phyloP scores from a whole-genome alignment of 495 filamentous ascomycete species.

The Annulohypoxylon nitens region DNA sequence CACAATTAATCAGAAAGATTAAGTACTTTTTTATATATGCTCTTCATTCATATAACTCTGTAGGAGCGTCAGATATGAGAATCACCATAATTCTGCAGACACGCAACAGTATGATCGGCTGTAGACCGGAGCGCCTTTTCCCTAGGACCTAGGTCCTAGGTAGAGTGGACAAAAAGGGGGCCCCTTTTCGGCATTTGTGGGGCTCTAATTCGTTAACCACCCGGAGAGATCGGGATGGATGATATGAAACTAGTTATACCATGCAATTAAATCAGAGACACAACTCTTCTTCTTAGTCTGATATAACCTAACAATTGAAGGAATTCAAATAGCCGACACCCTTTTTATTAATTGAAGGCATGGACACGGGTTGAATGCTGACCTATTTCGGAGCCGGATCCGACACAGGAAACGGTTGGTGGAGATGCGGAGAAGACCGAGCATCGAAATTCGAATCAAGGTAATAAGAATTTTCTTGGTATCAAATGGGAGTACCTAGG shows the following conservation, averaged over 20 bases:
- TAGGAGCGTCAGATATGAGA: too few relatives aligned
- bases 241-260: background rate
- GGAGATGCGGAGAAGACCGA: background rate
- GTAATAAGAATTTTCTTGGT: too few relatives aligned
- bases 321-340: too few relatives aligned
- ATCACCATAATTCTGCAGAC: too few relatives aligned
- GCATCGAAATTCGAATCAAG: background rate
- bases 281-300: too few relatives aligned
- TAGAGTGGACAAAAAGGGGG: background rate
- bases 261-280: too few relatives aligned
- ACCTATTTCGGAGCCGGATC: background rate
- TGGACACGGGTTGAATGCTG: too few relatives aligned
- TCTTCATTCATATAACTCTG: too few relatives aligned
- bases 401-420: background rate
- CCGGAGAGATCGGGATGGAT: background rate
- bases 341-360: background rate
- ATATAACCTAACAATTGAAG: too few relatives aligned
- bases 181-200: constrained; percentile 18
- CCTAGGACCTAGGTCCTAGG: background rate
- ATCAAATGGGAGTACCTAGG: background rate
- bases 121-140: background rate
- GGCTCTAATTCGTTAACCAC: background rate
- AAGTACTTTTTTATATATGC: too few relatives aligned
- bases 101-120: background rate
- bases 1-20: too few relatives aligned